These are phyloP conservation scores for Microstegium vimineum DNA, from an alignment of 176 grass and related monocot genomes.

Conservation along the genomic window DNA sequence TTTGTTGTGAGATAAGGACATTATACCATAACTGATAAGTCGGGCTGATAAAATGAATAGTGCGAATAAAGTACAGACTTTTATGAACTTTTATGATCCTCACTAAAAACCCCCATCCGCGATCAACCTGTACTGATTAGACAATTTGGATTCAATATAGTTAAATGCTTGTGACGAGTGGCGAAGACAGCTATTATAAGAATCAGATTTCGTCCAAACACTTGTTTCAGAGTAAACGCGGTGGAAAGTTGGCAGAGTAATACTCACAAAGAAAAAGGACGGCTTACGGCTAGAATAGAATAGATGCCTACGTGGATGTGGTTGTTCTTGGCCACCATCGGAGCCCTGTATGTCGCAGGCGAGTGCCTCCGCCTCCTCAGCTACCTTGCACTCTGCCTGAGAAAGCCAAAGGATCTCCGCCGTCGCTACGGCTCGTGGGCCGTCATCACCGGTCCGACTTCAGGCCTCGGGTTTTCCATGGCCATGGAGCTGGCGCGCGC, in stretches of 20 bases:
- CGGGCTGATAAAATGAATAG: no score
- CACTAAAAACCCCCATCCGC: background rate
- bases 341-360: background rate
- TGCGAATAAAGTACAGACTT: background rate
- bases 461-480: background rate
- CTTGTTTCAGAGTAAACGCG: no score
- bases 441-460: background rate
- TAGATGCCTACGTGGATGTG: background rate
- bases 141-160: background rate
- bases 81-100: background rate
- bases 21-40: no score
- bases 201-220: background rate
- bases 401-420: background rate
- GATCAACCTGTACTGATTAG: background rate
- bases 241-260: no score
- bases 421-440: background rate
- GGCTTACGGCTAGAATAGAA: background rate
- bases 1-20: no score
- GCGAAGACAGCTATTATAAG: background rate
- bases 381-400: background rate
- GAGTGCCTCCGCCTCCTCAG: background rate
- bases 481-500: background rate
- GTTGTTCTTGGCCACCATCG: conserved; percentile 2
- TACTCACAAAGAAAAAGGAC: background rate
- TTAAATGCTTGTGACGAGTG: background rate